Evolutionary conservation across 257 asterid genomes (phyloP), one percentile per base, ranked within the genome.

Genomic region (Primulina huaijiensis): DNA sequence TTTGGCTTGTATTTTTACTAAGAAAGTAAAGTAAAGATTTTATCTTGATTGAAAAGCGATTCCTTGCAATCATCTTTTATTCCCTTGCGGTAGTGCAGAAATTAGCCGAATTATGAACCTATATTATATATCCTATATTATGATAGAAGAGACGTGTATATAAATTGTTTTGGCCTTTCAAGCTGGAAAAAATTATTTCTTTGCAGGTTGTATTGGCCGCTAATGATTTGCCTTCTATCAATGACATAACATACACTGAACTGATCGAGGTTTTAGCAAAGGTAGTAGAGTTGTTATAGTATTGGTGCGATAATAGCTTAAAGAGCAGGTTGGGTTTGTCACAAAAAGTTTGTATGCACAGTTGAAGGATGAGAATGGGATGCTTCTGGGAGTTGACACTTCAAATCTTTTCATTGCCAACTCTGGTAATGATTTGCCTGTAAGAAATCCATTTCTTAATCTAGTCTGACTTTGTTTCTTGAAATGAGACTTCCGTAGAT

Each of bases 391-490:
- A 60, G 96, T 90, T 72, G 96, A 89, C 72, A 70, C 90, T 67
- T 84, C 96, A 60, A 89, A 89, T 79, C 97, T 93, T 75, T 82
- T 89, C 31, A 75, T 93, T 75, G 91, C 86, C 10, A 90, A 93
- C 82, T 93, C 97, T 67, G 97, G 99, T 52, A 93, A 93, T 72
- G 96, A 93, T 82, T 78, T 93, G 72, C 97, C 97, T 80, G 97
- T 87, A 84, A 88, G 95, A 79, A 77, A 74, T 62, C 69, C 72
- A 12, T 43, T 64, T 74, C 72, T 50, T 57, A 31, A 57, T 62
- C 65, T 68, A 50, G 11, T 62, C 40, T 4, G 53, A 68, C 17
- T 12, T 43, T 30, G 9, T 55, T 61, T 71, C 20, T 57, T 19
- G 8, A 12, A 40, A 37, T 57, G 25, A 68, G 74, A 70, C 67